Evolutionary conservation across 2,329 filamentous ascomycete species (phyloP).

Genomic region (Sclerotinia nivalis): DNA sequence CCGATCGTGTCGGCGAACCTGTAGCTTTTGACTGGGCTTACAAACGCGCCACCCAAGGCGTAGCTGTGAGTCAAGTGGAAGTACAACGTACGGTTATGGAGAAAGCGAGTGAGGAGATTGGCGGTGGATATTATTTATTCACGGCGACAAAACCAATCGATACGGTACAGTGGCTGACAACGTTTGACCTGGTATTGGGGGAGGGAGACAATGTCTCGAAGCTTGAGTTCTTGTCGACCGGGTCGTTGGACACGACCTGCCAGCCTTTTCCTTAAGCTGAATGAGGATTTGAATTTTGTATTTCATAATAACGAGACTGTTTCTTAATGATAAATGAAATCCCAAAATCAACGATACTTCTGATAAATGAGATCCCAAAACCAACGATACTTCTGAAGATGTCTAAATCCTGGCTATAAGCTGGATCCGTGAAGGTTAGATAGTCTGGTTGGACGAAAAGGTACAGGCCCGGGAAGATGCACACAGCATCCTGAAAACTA

Average conservation of each 20-base stretch:
- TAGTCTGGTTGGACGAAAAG: background rate
- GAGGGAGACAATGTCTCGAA: background rate
- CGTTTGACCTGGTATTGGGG: slow-evolving; percentile 2
- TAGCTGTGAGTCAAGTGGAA: background rate
- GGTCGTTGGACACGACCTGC: background rate
- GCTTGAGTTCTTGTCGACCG: background rate
- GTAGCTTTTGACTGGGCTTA: slow-evolving; percentile 14
- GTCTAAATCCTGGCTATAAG: background rate
- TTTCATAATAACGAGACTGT: background rate
- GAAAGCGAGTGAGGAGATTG: slow-evolving; percentile 7
- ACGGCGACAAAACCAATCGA: background rate
- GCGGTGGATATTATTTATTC: slow-evolving; percentile 7
- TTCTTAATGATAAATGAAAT: background rate
- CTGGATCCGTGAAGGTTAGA: background rate
- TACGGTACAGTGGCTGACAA: background rate
- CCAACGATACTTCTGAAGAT: background rate
- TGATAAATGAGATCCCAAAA: background rate
- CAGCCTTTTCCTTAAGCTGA: background rate
- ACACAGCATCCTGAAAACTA: background rate
- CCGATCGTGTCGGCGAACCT: background rate
- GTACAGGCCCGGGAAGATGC: background rate
- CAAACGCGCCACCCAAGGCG: background rate
- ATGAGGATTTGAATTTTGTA: background rate
- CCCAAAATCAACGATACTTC: background rate
- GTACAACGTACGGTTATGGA: slow-evolving; percentile 6